Evolutionary conservation across 1,284 basidiomycete species (phyloP), one percentile per base, ranked within the genome.

Genomic region (Erythrobasidium hasegawianum): DNA sequence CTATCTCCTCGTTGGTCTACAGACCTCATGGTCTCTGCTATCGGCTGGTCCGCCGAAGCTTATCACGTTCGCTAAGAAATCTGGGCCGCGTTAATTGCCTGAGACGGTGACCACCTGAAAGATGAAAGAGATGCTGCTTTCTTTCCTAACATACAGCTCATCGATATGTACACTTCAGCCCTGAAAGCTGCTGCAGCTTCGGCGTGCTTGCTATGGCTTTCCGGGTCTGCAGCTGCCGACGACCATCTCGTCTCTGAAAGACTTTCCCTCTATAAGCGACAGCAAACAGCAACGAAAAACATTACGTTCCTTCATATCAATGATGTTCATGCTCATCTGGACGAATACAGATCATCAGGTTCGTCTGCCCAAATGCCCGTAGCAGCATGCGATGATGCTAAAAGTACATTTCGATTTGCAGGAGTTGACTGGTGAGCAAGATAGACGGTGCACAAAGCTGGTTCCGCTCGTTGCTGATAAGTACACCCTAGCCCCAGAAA

Each of bases 321-420:
- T 58, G 72, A 77, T 58, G 70, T 77, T 10, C 76, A 77, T 56
- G 72, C 76, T 38, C 80, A 81, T 69, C 72, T 81, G 1, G 79
- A 81, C 70, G 75, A 80, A 67, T 79, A 45, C n/a, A 41, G 43
- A 29, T 47, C 24, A n/a, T 59, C 57, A 8, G 41, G 55, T 57
- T 5, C 10, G 55, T 57, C 24, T 57, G 33, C 18, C 18, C 22
- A 33, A 57, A 13, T 20, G 10, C 1, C 41, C 5, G n/a, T n/a
- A 49, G 18, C 9, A 18, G 5, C 18, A 76, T 62, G 4, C 18
- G 9, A 18, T 49, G 18, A 49, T 49, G 45, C 4, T 20, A 18
- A 14, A 20, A 14, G 18, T 49, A 24, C 5, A 4, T 18, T 49
- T 49, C 14, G 18, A 9, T 14, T 18, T 18, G 22, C 26, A n/a